Base-by-base conservation (phyloP, 768 basidiomycete genomes). In the Serpula lacrymans region DNA sequence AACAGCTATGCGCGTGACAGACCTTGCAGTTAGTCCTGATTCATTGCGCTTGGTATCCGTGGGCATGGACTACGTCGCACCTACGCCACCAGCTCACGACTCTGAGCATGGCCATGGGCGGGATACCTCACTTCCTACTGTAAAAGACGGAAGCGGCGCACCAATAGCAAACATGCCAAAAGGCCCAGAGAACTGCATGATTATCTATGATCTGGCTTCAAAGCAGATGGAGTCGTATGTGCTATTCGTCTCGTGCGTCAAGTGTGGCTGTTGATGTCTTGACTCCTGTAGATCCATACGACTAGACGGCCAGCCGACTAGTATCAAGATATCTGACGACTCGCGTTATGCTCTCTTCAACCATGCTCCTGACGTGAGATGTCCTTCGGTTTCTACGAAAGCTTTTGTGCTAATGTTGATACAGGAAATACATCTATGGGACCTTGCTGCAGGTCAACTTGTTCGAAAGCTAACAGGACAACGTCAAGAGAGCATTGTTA, bases 351-450 rank as follows among this genome's bases (percentile, higher is more conserved):
- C 89, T 2, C 70, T 98, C 39, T 77, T 97, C 46, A 95, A 85
- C 56, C 86, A 88, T 55, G 77, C 88, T 27, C 90, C 90, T 5
- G 84, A 92, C 64, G 91, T 90, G 59, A 75, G 82, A n/a, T 62
- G 43, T 43, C 32, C 37, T 35, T 22, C 6, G 6, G 6, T 14
- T 41, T 10, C 27, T 12, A 31, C 24, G 18, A 20, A 32, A n/a
- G n/a, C n/a, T n/a, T n/a, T 28, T 39, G 23, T 55, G 38, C 55
- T 11, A 30, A 23, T 34, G 8, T 28, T 29, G 9, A 48, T 43
- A 28, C 54, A 97, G 94, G 94, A 96, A 62, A 78, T 98, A 30
- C 84, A 89, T 49, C 64, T 96, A 46, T 90, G 89, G 83, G 83
- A 91, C 57, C 72, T 97, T 39, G 69, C 76, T 20, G 72, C 79